Percentiles rank a stretch among this genome's conserved stretches.
phyloP scores from a whole-genome alignment of 2,329 filamentous ascomycete genomes.

The Chaetothyriales sp. region DNA sequence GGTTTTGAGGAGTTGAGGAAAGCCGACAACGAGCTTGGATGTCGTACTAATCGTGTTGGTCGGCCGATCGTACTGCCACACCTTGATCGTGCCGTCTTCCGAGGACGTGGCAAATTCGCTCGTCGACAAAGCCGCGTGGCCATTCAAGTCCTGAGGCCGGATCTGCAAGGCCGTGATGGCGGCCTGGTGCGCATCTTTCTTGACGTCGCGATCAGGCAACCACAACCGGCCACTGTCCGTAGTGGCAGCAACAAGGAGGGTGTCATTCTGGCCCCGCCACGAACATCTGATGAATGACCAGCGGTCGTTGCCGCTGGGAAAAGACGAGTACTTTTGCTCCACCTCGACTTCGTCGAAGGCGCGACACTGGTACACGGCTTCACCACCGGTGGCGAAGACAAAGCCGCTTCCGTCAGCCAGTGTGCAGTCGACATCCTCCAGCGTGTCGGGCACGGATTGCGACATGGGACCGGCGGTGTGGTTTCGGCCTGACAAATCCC shows the following conservation, averaged over 20 bases:
- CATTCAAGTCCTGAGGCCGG: constrained; percentile 18
- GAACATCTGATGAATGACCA: constrained; percentile 32
- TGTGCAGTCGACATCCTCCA: constrained; percentile 33
- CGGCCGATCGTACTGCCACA: constrained; percentile 24
- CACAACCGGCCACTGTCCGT: constrained; percentile 28
- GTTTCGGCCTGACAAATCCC: constrained; percentile 23
- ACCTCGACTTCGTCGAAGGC: constrained; percentile 11
- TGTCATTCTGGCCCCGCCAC: constrained; percentile 16
- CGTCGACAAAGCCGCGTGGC: constrained; percentile 18
- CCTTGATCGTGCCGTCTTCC: constrained; percentile 31
- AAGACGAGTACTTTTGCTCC: constrained; percentile 12
- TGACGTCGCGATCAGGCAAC: constrained; percentile 32
- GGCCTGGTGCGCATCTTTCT: constrained; percentile 27
- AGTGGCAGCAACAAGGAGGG: constrained; percentile 29
- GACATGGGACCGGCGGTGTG: constrained; percentile 12
- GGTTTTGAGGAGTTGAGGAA: constrained; percentile 25
- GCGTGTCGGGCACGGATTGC: constrained; percentile 17
- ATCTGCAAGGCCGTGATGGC: constrained; percentile 33
- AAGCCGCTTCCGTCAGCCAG: constrained; percentile 27
- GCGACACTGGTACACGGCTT: constrained; percentile 15
- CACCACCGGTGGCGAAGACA: constrained; percentile 15
- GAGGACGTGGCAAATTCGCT: constrained; percentile 31
- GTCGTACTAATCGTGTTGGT: constrained; percentile 8
- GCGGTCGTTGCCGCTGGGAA: constrained; percentile 16
- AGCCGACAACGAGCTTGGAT: constrained; percentile 15